Percentiles rank a stretch among this genome's conserved stretches.
These are phyloP conservation scores for Parasitella parasitica DNA, from an alignment of 371 early-diverging fungal species.

Conservation along the genomic window DNA sequence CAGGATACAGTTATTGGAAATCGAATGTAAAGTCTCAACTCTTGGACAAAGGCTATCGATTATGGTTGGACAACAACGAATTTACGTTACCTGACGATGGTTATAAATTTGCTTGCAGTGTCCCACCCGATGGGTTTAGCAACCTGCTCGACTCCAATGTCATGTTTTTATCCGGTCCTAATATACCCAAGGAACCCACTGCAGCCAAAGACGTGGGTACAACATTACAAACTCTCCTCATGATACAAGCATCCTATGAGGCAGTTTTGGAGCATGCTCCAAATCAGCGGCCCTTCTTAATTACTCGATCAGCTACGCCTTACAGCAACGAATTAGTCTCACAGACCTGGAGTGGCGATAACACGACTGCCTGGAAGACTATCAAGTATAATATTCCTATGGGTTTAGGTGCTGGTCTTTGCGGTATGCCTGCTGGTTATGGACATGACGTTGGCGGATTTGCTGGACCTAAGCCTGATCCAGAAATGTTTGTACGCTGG, in stretches of 20 bases:
- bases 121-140: conserved; percentile 13
- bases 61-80: conserved; percentile 71
- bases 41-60: conserved; percentile 51
- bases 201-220: conserved; percentile 35
- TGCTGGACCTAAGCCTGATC: conserved; percentile 55
- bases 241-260: conserved; percentile 60
- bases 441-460: conserved; percentile 71
- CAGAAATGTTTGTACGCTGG: conserved; percentile 65
- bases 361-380: conserved; percentile 62
- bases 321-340: conserved; percentile 47
- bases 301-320: conserved; percentile 55
- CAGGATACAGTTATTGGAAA: conserved; percentile 60
- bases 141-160: background rate
- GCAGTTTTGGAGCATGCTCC: conserved; percentile 44
- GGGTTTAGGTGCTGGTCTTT: conserved; percentile 55
- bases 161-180: background rate
- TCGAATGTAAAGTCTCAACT: conserved; percentile 37
- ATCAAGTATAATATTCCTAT: conserved; percentile 61
- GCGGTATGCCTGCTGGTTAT: conserved; percentile 49
- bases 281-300: conserved; percentile 52
- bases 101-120: conserved; percentile 28
- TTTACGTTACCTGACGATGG: conserved; percentile 53
- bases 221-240: conserved; percentile 52
- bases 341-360: conserved; percentile 68
- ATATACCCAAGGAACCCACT: background rate